Conservation (phyloP, 306 rosid species). For the Cucurbita pepo region DNA sequence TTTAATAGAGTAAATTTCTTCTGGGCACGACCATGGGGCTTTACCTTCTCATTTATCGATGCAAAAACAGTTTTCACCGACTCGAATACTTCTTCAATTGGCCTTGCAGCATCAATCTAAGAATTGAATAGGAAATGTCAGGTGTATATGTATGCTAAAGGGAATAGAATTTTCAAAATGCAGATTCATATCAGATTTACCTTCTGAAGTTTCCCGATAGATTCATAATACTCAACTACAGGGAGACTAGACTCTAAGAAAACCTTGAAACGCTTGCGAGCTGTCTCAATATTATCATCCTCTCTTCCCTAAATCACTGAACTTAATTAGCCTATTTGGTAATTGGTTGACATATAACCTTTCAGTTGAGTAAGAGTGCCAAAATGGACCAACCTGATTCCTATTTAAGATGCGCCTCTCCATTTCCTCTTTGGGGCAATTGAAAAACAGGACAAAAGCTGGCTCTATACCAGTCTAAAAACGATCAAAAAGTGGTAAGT, state of each 20-base stretch:
- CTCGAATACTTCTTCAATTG: slow-evolving; percentile 67
- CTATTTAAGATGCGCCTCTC: slow-evolving; percentile 72
- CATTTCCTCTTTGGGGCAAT: slow-evolving; percentile 83
- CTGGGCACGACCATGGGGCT: slow-evolving; percentile 11
- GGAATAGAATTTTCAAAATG: not conserved
- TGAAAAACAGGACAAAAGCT: slow-evolving; percentile 64
- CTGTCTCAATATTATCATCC: slow-evolving; percentile 89
- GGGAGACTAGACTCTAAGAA: slow-evolving; percentile 79
- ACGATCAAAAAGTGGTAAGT: not conserved
- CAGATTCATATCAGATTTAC: slow-evolving; percentile 20
- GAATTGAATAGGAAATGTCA: not conserved
- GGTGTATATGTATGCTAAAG: no score
- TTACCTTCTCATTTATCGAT: slow-evolving; percentile 81
- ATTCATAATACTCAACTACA: slow-evolving; percentile 55
- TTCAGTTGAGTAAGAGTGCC: not conserved
- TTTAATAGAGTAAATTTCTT: slow-evolving; percentile 1
- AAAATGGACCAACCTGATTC: slow-evolving; percentile 49
- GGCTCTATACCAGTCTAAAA: slow-evolving; percentile 86
- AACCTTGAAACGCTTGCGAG: slow-evolving; percentile 86
- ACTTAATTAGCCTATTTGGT: not conserved
- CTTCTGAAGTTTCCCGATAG: slow-evolving; percentile 49
- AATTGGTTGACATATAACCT: not conserved
- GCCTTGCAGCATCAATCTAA: slow-evolving; percentile 80
- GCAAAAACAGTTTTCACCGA: slow-evolving; percentile 58
- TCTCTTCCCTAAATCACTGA: slow-evolving; percentile 59